Evolutionary conservation across 2,329 filamentous ascomycete genomes (phyloP).

Genomic region (Hymenoscyphus albidus): DNA sequence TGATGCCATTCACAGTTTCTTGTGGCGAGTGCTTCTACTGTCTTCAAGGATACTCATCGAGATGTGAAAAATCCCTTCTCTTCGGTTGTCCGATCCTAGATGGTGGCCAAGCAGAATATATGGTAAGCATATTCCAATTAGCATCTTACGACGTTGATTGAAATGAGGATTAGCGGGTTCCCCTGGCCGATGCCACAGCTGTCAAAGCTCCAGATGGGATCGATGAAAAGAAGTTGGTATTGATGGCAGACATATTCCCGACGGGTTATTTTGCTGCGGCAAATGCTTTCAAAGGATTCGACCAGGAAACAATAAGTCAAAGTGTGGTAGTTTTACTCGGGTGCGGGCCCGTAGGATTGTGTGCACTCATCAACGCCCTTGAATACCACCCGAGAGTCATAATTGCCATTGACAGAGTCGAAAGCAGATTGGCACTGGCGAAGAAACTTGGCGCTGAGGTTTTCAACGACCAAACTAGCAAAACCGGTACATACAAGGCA

Average conservation of each 20-base stretch:
- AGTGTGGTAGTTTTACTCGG: constrained; percentile 76
- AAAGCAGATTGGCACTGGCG: constrained; percentile 70
- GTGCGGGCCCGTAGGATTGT: constrained; percentile 82
- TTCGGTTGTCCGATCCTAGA: constrained; percentile 69
- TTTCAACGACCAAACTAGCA: constrained; percentile 70
- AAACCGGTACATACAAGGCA: constrained; percentile 43
- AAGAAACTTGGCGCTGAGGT: constrained; percentile 73
- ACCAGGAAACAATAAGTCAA: constrained; percentile 52
- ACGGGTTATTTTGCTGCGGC: constrained; percentile 79
- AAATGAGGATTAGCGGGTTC: constrained; percentile 50
- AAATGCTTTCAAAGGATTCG: constrained; percentile 67
- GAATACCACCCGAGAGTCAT: constrained; percentile 71
- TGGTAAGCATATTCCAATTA: constrained; percentile 34
- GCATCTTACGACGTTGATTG: no score
- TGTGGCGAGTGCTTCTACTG: constrained; percentile 84
- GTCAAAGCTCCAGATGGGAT: constrained; percentile 69
- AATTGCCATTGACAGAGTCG: constrained; percentile 75
- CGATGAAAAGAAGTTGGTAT: constrained; percentile 68
- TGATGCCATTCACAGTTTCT: constrained; percentile 78
- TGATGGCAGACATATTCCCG: constrained; percentile 94
- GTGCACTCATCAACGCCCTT: constrained; percentile 74
- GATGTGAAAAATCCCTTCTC: constrained; percentile 66
- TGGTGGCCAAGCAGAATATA: constrained; percentile 78
- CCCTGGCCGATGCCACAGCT: constrained; percentile 76
- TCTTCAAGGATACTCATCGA: constrained; percentile 68